These are phyloP conservation scores for Persicaria maculosa DNA, from an alignment of 148 eudicot species.

Conservation along the genomic window DNA sequence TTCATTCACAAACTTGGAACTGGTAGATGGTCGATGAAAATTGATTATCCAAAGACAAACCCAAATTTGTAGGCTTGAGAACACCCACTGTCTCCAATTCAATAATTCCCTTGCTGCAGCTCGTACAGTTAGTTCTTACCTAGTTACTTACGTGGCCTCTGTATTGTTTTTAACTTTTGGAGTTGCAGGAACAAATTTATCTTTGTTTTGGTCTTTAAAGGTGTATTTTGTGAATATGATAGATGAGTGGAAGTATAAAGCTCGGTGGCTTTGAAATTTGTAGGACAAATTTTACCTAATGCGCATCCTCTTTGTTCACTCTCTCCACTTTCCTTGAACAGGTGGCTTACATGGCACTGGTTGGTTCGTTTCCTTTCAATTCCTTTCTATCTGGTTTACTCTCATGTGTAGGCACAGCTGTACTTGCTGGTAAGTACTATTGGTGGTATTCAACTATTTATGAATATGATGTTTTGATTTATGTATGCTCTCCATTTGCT, in stretches of 20 bases:
- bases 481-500: background rate
- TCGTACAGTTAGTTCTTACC: background rate
- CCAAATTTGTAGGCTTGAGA: background rate
- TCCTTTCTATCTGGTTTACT: conserved; percentile 94
- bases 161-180: background rate
- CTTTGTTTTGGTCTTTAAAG: background rate
- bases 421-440: conserved; percentile 71
- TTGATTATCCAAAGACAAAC: background rate
- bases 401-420: conserved; percentile 95
- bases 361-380: conserved; percentile 97
- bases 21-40: background rate
- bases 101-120: background rate
- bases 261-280: background rate
- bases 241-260: background rate
- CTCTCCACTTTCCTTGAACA: conserved; percentile 26
- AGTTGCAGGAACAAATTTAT: background rate
- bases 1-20: background rate
- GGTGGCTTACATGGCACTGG: conserved; percentile 88
- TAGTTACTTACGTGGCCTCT: background rate
- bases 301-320: background rate
- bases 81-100: background rate
- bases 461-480: background rate
- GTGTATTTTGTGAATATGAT: background rate
- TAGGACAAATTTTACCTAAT: background rate
- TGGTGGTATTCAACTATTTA: conserved; percentile 7